Conservation (phyloP, 306 rosid species). For the Hippophae gyantsensis region DNA sequence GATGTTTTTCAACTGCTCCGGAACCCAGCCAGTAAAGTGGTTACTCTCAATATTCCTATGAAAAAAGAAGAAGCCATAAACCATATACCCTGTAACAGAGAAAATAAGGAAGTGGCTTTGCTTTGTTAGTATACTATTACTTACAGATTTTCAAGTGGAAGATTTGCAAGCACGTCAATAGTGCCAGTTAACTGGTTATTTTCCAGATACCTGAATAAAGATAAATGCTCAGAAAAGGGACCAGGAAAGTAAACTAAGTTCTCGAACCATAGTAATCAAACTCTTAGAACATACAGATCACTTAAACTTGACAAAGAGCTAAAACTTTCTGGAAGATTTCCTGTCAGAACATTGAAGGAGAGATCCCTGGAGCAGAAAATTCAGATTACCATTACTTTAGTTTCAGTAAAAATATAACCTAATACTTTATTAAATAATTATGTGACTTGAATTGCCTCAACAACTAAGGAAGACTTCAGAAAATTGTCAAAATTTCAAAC, state of each 20-base stretch:
- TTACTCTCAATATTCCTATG: constrained; percentile 78
- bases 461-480: background rate
- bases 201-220: constrained; percentile 57
- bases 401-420: background rate
- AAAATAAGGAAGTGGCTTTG: background rate
- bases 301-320: constrained; percentile 65
- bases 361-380: constrained; percentile 66
- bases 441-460: background rate
- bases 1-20: constrained; percentile 59
- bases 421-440: background rate
- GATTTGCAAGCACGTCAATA: constrained; percentile 70
- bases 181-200: constrained; percentile 84
- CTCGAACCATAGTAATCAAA: constrained; percentile 3
- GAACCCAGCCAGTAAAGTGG: constrained; percentile 84
- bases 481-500: background rate
- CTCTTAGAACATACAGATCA: constrained; percentile 44
- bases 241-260: constrained; percentile 18
- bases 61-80: constrained; percentile 16
- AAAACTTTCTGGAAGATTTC: constrained; percentile 71
- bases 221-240: constrained; percentile 20
- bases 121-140: constrained; percentile 23
- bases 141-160: constrained; percentile 71
- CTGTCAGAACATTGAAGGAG: constrained; percentile 66
- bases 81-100: too few species aligned
- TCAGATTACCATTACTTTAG: constrained; percentile 16